Evolutionary conservation across 805 yeast species (phyloP).

Genomic region (Saturnispora diversa): DNA sequence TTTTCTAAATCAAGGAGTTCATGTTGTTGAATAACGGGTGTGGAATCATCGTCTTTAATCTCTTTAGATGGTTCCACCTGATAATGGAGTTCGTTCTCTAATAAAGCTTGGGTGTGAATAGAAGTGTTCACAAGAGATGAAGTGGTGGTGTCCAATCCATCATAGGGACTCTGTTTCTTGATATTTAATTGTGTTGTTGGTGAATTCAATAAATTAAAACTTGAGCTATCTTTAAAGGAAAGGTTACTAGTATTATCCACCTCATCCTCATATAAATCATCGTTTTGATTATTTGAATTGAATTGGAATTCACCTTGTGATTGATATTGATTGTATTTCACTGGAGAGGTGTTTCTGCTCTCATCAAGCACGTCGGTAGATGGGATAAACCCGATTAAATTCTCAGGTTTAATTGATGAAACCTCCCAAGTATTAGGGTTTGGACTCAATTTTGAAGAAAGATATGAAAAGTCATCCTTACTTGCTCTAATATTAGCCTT

Average conservation of each 20-base stretch:
- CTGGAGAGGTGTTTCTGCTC: slow-evolving; percentile 3
- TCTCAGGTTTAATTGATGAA: slow-evolving; percentile 15
- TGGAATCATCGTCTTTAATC: background rate
- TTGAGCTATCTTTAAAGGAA: slow-evolving; percentile 6
- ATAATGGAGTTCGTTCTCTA: background rate
- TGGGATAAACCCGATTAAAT: slow-evolving; percentile 6
- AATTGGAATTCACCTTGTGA: slow-evolving; percentile 8
- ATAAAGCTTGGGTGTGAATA: slow-evolving; percentile 3
- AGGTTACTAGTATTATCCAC: background rate
- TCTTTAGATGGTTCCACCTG: background rate
- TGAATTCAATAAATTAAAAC: slow-evolving; percentile 3
- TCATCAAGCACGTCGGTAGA: background rate
- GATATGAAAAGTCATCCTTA: slow-evolving; percentile 23
- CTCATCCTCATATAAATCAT: background rate
- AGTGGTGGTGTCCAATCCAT: background rate
- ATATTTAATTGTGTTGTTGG: slow-evolving; percentile 6
- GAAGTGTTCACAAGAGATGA: slow-evolving; percentile 5
- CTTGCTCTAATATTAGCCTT: slow-evolving; percentile 11
- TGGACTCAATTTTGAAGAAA: slow-evolving; percentile 22
- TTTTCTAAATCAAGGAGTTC: slow-evolving; percentile 16
- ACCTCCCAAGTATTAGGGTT: slow-evolving; percentile 28
- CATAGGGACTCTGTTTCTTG: background rate
- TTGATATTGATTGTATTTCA: slow-evolving; percentile 1
- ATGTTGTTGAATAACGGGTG: background rate
- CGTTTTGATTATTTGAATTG: background rate